Evolutionary conservation across 306 rosid species (phyloP).

Genomic region (Begonia peltatifolia): DNA sequence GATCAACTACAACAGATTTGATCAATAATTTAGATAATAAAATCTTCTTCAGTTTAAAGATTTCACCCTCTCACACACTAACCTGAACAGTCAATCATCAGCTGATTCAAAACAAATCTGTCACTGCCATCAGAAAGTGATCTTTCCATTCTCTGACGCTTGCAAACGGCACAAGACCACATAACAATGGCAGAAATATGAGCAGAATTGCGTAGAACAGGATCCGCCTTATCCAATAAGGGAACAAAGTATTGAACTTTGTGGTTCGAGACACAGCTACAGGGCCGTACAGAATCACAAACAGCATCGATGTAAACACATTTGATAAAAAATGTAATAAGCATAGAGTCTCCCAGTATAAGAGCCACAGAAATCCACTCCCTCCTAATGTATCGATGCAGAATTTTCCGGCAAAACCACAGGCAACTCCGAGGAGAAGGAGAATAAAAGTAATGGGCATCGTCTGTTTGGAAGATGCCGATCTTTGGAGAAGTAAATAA

Average conservation of each 20-base stretch:
- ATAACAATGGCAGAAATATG: conserved; percentile 42
- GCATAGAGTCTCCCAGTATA: conserved; percentile 62
- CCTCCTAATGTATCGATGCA: conserved; percentile 86
- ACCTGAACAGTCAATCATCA: conserved; percentile 6
- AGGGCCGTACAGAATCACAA: conserved; percentile 48
- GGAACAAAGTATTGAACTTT: conserved; percentile 15
- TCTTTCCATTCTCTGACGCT: conserved; percentile 59
- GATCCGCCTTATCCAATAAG: conserved; percentile 46
- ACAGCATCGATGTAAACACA: conserved; percentile 31
- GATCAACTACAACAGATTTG: too few relatives aligned
- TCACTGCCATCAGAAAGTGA: conserved; percentile 24
- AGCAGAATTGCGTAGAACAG: conserved; percentile 31
- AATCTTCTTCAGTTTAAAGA: too few relatives aligned
- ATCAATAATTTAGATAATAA: too few relatives aligned
- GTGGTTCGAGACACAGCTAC: conserved; percentile 17
- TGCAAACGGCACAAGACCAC: conserved; percentile 86
- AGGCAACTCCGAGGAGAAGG: conserved; percentile 49
- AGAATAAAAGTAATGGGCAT: conserved; percentile 67
- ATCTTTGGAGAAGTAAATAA: conserved; percentile 42
- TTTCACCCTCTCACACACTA: too few relatives aligned
- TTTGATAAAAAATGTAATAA: conserved; percentile 47
- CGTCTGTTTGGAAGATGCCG: conserved; percentile 36
- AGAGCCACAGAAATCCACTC: conserved; percentile 58
- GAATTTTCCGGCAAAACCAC: conserved; percentile 67
- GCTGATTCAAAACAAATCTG: conserved; percentile 5